Base-by-base conservation (phyloP, 2,329 filamentous ascomycete species). In the Gliomastix tumulicola region DNA sequence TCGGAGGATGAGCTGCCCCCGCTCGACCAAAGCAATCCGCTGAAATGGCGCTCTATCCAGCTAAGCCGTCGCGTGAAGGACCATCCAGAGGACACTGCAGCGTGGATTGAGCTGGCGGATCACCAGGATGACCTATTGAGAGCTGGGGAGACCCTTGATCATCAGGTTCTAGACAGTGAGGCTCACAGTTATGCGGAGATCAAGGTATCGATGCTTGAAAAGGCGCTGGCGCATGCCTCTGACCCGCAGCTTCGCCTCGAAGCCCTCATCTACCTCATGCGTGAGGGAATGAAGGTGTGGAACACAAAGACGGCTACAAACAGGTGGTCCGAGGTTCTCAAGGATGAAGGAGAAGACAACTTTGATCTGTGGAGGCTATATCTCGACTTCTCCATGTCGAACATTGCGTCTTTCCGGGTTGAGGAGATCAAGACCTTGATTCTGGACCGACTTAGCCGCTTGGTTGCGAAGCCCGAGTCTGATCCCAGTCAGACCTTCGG, bases 91-190 rank as follows among this genome's bases (percentile, higher is more conserved):
- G 75, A 94, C 49, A 66, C 85, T 16, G 64, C 79, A 30, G 69
- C 78, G 15, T 97, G 90, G 90, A 57, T 94, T 13, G 69, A 76
- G 25, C 68, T 96, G n/a, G 82, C 90, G 32, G 64, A 79, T 7
- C 79, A 94, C 42, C 90, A 97, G 59, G 79, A 88, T 42, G 56
- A 60, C 3, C 66, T 94, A 38, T 62, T 90, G 30, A 63, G 64
- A 35, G 62, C 67, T 18, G 66, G 67, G 19, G 60, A 68, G 17
- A 59, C 58, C 30, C 53, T 50, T 41, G 64, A 62, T 50, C 68
- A 53, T 30, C 66, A 59, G 27, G 56, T 51, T 21, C 79, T 76
- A 0, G 63, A 66, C 20, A 75, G 79, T 4, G 84, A 92, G 50
- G 64, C 67, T 35, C 73, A 71, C 42, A 82, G 82, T 43, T 76